phyloP scores from a whole-genome alignment of 805 yeast species.

The Metschnikowia arizonensis region DNA sequence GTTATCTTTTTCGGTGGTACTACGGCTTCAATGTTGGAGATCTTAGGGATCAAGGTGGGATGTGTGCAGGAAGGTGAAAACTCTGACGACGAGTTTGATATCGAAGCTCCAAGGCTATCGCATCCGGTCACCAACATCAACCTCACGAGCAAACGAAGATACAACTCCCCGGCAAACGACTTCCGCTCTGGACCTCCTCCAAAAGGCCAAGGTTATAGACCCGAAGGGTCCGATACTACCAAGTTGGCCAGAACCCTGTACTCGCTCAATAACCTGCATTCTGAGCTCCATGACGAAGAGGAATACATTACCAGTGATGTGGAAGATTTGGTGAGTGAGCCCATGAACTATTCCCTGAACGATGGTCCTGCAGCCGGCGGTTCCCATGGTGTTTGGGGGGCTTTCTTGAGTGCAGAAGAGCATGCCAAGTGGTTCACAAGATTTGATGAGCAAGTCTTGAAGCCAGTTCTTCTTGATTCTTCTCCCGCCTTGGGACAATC shows the following conservation, averaged over 20 bases:
- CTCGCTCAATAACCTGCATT: slow-evolving; percentile 17
- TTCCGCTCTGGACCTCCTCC: slow-evolving; percentile 15
- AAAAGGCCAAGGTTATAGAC: slow-evolving; percentile 9
- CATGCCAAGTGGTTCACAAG: slow-evolving; percentile 88
- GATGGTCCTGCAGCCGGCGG: slow-evolving; percentile 7
- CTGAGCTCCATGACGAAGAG: slow-evolving; percentile 25
- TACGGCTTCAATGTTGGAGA: slow-evolving; percentile 96
- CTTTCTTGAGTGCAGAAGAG: slow-evolving; percentile 55
- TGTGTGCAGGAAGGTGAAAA: slow-evolving; percentile 69
- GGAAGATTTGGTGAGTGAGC: slow-evolving; percentile 32
- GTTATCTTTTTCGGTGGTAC: slow-evolving; percentile 98
- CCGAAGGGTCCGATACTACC: background rate
- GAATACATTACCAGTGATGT: slow-evolving; percentile 31
- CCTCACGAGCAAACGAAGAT: slow-evolving; percentile 25
- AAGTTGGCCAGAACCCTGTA: slow-evolving; percentile 3
- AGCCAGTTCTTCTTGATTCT: slow-evolving; percentile 81
- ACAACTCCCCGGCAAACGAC: slow-evolving; percentile 9
- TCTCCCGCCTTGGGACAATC: slow-evolving; percentile 24
- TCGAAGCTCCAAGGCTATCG: slow-evolving; percentile 59
- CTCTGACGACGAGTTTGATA: slow-evolving; percentile 93
- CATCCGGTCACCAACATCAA: slow-evolving; percentile 10
- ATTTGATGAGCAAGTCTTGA: slow-evolving; percentile 89
- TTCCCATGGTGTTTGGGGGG: slow-evolving; percentile 32
- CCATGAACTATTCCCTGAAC: slow-evolving; percentile 3
- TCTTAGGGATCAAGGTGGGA: slow-evolving; percentile 88